These are phyloP conservation scores for Fraxinus paxiana DNA, from an alignment of 305 asterid genomes.

Conservation along the genomic window DNA sequence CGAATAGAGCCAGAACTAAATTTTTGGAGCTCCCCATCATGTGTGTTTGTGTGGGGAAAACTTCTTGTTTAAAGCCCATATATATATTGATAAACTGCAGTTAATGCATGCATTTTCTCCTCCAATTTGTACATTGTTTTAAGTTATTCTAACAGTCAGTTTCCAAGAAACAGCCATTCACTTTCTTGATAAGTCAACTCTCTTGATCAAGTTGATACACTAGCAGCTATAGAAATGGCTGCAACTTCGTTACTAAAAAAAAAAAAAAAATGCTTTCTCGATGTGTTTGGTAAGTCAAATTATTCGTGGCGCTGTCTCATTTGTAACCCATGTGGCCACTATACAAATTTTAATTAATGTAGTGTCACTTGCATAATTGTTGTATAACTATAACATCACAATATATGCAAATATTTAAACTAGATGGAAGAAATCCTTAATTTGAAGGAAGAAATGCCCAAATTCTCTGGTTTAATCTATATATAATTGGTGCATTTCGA, in stretches of 20 bases:
- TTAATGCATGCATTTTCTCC: background rate
- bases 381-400: too few species aligned
- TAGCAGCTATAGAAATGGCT: background rate
- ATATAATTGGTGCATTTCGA: background rate
- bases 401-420: too few species aligned
- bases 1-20: background rate
- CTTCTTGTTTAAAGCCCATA: background rate
- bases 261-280: background rate
- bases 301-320: too few species aligned
- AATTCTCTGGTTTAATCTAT: background rate
- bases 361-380: too few species aligned
- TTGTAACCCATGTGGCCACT: background rate
- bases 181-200: background rate
- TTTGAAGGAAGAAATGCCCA: background rate
- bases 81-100: background rate
- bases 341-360: too few species aligned
- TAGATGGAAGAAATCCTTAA: too few species aligned
- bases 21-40: slow-evolving; percentile 10
- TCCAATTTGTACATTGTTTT: background rate
- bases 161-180: slow-evolving; percentile 10
- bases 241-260: background rate
- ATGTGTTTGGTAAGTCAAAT: background rate
- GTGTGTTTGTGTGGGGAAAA: background rate
- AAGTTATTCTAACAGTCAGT: background rate
- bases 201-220: too few species aligned